Evolutionary conservation across 441 rosid genomes (phyloP).

Genomic region (Bruguiera hainesii): DNA sequence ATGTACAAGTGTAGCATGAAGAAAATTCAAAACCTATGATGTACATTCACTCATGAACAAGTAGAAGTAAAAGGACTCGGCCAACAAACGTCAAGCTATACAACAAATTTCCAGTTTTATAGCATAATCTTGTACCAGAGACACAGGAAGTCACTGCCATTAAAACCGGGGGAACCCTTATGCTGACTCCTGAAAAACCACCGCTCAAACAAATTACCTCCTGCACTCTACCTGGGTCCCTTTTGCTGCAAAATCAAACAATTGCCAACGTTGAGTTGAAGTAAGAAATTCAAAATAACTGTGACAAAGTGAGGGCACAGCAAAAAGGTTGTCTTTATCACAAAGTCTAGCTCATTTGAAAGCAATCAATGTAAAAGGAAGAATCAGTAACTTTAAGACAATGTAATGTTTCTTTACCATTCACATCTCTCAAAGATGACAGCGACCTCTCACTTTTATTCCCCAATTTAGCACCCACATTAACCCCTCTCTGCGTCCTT

Average conservation of each 20-base stretch:
- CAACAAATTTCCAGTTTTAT: constrained; percentile 19
- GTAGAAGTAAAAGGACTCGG: constrained; percentile 10
- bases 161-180: constrained; percentile 10
- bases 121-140: constrained; percentile 32
- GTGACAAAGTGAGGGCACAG: no score
- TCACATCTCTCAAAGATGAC: constrained; percentile 56
- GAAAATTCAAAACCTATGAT: constrained; percentile 44
- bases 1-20: constrained; percentile 18
- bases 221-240: constrained; percentile 57
- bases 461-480: constrained; percentile 52
- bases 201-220: constrained; percentile 39
- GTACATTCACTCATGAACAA: constrained; percentile 46
- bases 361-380: constrained; percentile 3
- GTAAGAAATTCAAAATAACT: neutral
- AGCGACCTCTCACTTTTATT: constrained; percentile 58
- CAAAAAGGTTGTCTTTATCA: no score
- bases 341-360: neutral
- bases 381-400: constrained; percentile 6
- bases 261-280: neutral
- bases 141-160: constrained; percentile 22
- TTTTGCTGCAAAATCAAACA: constrained; percentile 56
- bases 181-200: constrained; percentile 25
- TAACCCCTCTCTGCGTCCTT: constrained; percentile 56
- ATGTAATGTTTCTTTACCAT: constrained; percentile 40
- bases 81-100: constrained; percentile 18